Base-by-base conservation (phyloP, 1,139 yeast species). In the Candida gigantensis region DNA sequence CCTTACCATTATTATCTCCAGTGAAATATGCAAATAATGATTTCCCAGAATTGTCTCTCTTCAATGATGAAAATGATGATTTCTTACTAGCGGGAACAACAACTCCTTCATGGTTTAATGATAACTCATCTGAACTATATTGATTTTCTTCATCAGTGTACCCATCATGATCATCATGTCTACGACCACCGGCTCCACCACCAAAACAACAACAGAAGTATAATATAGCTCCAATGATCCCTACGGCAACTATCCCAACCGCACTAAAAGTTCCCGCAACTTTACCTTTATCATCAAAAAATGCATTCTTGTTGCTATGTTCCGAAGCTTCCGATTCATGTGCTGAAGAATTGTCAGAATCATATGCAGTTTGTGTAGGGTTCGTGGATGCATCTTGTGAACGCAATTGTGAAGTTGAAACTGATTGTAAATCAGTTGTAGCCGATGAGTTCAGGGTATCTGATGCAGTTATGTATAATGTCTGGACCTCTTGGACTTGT, bases 181-280 rank as follows among this genome's bases (percentile, higher is more conserved):
- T 19, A 10, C 40, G 28, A 14, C 40, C 45, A 16, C 44, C 35
- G 18, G 28, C 24, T 7, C 37, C n/a, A 18, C 7, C 34, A 26
- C 39, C 45, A 34, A 31, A 40, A 28, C 64, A 65, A 41, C 69
- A 68, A 44, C 73, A 70, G 48, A 67, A 68, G 47, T 64, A 68
- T 6, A 67, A 40, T 1, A 65, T 39, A 3, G 58, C 65, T 0
- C 49, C 28, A 1, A 77, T 43, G 1, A 78, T 32, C 1, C 69
- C 77, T 1, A 71, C 51, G 0, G 60, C 75, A 3, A 76, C 77
- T 3, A 81, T 53, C 2, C 84, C 88, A 5, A 83, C 88, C 0
- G 75, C 88, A 0, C 84, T 74, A 57, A 83, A 83, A 0, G 82
- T 80, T 9, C 89, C 89, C 0, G 87, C 89, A 1, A 83, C 88